A percentile compares a stretch with the other conserved stretches of the same genome.
phyloP scores from a whole-genome alignment of 345 rosid species.

The Eucalyptus polyanthemos region DNA sequence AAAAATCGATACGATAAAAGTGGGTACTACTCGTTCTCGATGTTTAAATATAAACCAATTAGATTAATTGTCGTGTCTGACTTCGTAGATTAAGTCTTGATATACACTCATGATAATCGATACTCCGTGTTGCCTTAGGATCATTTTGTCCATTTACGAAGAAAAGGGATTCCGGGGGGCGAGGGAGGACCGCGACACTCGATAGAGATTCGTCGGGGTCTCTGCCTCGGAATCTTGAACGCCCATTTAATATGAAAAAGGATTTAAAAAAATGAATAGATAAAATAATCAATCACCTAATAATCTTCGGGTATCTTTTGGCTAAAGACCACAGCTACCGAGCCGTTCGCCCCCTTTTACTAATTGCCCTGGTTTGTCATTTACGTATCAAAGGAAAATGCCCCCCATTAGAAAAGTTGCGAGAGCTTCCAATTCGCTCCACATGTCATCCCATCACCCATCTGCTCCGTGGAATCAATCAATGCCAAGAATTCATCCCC shows the following conservation, averaged over 20 bases:
- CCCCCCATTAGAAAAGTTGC: neutral
- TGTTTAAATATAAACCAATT: neutral
- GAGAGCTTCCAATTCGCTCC: neutral
- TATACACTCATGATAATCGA: neutral
- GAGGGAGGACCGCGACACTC: neutral
- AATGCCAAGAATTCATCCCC: neutral
- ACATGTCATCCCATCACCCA: neutral
- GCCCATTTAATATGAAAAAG: neutral
- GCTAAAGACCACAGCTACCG: neutral
- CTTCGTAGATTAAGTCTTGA: neutral
- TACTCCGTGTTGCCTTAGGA: neutral
- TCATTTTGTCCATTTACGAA: neutral
- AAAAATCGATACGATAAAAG: neutral
- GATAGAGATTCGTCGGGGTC: neutral
- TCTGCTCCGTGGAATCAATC: neutral
- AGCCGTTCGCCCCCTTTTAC: neutral
- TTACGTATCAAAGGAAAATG: neutral
- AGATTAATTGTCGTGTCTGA: neutral
- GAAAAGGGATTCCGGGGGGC: neutral
- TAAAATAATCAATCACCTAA: neutral
- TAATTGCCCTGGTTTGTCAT: neutral
- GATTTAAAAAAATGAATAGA: neutral
- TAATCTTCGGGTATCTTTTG: neutral
- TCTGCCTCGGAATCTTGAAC: neutral
- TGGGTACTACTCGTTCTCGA: neutral